Evolutionary conservation across 768 basidiomycete species (phyloP).

Genomic region (Naematelia aurantialba): DNA sequence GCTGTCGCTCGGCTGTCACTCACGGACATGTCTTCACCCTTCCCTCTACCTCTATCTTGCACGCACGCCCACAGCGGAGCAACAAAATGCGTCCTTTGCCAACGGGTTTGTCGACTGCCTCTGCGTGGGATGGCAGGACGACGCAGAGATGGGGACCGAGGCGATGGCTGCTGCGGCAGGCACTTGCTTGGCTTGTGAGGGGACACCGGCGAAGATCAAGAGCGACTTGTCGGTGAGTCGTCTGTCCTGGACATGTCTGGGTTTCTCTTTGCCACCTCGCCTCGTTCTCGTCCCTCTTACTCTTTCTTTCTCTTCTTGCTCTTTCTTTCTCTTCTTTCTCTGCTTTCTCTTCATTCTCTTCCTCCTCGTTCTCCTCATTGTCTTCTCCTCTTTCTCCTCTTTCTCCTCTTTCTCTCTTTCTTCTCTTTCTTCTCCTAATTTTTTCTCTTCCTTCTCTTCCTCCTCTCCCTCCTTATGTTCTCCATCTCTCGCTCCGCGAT

Average conservation of each 20-base stretch:
- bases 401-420: no score
- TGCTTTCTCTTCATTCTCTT: no score
- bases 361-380: no score
- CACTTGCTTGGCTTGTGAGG: constrained; percentile 23
- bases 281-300: not conserved
- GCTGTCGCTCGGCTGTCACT: constrained; percentile 6
- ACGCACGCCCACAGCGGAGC: constrained; percentile 10
- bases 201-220: constrained; percentile 20
- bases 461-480: no score
- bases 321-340: no score
- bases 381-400: no score
- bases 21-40: no score
- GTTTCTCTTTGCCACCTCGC: not conserved
- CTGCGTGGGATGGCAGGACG: constrained; percentile 19
- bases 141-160: constrained; percentile 18
- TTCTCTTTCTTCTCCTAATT: no score
- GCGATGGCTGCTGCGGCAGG: constrained; percentile 13
- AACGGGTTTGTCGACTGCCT: constrained; percentile 33
- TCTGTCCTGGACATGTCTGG: not conserved
- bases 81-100: constrained; percentile 19
- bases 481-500: no score
- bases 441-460: no score
- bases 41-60: not conserved
- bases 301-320: not conserved
- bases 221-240: constrained; percentile 27